Conservation (phyloP, 78 protist species). For the Isochrysis galbana region DNA sequence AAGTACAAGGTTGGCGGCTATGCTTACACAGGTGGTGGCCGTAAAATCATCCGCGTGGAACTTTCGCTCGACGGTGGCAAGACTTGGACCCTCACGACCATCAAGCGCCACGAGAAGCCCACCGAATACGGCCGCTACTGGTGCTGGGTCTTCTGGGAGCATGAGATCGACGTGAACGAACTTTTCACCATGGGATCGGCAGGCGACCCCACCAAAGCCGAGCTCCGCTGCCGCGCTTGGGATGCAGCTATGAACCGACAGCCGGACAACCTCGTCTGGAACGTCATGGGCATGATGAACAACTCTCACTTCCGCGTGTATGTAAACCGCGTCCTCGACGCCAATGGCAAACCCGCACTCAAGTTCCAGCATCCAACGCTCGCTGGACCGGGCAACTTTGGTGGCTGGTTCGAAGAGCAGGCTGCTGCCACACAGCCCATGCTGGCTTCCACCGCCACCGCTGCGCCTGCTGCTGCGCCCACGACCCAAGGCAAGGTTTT, state of each 20-base stretch:
- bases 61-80: slow-evolving; percentile 40
- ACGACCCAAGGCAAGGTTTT: background rate
- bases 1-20: slow-evolving; percentile 10
- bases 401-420: slow-evolving; percentile 2
- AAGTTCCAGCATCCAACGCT: slow-evolving; percentile 38
- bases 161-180: background rate
- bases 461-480: background rate
- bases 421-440: background rate
- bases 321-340: background rate
- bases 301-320: slow-evolving; percentile 36
- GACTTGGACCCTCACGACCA: background rate
- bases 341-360: background rate
- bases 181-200: too few species aligned
- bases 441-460: background rate
- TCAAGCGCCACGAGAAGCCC: background rate
- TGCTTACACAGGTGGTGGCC: slow-evolving; percentile 45
- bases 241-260: slow-evolving; percentile 40
- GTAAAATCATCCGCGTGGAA: slow-evolving; percentile 27
- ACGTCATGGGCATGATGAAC: slow-evolving; percentile 61
- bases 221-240: slow-evolving; percentile 40
- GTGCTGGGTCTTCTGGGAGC: slow-evolving; percentile 37
- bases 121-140: slow-evolving; percentile 31
- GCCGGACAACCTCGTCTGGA: slow-evolving; percentile 39
- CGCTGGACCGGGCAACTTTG: slow-evolving; percentile 26
- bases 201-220: background rate